Conservation (phyloP, 352 stramenopile genomes). For the Blastocystis sp. region DNA sequence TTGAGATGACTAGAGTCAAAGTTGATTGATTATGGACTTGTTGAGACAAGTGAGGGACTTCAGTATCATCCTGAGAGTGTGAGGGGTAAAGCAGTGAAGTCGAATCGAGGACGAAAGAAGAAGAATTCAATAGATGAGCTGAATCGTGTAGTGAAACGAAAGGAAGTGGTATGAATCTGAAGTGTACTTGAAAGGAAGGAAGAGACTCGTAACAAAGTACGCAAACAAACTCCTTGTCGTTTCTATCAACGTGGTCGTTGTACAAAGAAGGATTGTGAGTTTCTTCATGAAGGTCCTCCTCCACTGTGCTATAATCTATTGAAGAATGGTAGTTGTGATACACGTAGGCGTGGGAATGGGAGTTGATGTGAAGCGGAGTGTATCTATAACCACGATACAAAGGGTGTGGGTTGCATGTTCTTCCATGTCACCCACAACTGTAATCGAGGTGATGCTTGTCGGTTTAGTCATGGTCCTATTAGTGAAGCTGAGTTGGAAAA, state of each 20-base stretch:
- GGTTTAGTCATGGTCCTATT: slow-evolving; percentile 22
- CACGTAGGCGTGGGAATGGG: not conserved
- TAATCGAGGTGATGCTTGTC: not conserved
- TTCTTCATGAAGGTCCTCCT: slow-evolving; percentile 51
- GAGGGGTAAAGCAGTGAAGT: not conserved
- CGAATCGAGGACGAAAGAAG: not conserved
- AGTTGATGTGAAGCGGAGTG: not conserved
- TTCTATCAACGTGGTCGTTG: slow-evolving; percentile 45
- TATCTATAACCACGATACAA: slow-evolving; percentile 52
- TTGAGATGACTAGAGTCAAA: not conserved
- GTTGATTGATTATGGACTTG: not conserved
- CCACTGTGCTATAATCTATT: slow-evolving; percentile 46
- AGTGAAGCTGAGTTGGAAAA: not conserved
- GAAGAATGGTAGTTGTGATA: slow-evolving; percentile 17
- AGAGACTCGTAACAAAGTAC: not conserved
- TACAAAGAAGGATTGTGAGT: slow-evolving; percentile 7
- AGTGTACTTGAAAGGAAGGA: not conserved
- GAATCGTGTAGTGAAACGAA: not conserved
- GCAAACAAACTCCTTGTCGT: not conserved
- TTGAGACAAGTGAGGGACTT: slow-evolving; percentile 16
- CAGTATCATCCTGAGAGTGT: not conserved
- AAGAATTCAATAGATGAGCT: not conserved
- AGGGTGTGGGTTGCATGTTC: slow-evolving; percentile 59
- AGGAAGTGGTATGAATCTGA: slow-evolving; percentile 1
- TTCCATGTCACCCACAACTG: slow-evolving; percentile 61